These are phyloP conservation scores for Endogone sp. DNA, from an alignment of 192 early-diverging fungal genomes.

Conservation along the genomic window DNA sequence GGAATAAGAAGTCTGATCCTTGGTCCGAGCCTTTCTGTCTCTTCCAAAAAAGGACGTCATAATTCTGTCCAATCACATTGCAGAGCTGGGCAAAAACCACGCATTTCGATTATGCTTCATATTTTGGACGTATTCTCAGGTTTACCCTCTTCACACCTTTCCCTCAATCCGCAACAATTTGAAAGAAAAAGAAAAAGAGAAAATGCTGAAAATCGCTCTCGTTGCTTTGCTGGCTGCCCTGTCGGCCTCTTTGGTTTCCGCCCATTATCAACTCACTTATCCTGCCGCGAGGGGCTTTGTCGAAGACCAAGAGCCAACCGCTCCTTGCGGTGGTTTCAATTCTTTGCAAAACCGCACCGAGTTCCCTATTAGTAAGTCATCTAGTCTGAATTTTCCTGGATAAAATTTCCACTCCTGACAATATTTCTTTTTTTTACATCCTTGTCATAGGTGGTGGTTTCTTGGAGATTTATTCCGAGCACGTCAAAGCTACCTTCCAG, in stretches of 20 bases:
- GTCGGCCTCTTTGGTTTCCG: slow-evolving; percentile 26
- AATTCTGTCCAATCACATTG: background rate
- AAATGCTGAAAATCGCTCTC: background rate
- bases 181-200: too few species aligned
- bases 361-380: slow-evolving; percentile 41
- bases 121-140: background rate
- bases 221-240: slow-evolving; percentile 17
- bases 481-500: slow-evolving; percentile 30
- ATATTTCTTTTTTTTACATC: background rate
- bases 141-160: background rate
- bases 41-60: background rate
- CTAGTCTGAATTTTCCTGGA: background rate
- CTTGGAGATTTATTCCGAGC: slow-evolving; percentile 36
- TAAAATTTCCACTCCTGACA: background rate
- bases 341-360: slow-evolving; percentile 25
- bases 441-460: slow-evolving; percentile 31
- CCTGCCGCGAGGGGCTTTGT: slow-evolving; percentile 40
- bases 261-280: slow-evolving; percentile 45
- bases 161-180: background rate
- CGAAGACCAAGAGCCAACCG: slow-evolving; percentile 36
- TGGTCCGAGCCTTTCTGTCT: too few species aligned
- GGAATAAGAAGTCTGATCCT: background rate
- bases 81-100: background rate
- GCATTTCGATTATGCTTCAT: background rate
- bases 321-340: slow-evolving; percentile 48